A percentile compares a stretch with the other conserved stretches of the same genome.
phyloP scores from a whole-genome alignment of 2,329 filamentous ascomycete species.

The Paecilomyces sp. region DNA sequence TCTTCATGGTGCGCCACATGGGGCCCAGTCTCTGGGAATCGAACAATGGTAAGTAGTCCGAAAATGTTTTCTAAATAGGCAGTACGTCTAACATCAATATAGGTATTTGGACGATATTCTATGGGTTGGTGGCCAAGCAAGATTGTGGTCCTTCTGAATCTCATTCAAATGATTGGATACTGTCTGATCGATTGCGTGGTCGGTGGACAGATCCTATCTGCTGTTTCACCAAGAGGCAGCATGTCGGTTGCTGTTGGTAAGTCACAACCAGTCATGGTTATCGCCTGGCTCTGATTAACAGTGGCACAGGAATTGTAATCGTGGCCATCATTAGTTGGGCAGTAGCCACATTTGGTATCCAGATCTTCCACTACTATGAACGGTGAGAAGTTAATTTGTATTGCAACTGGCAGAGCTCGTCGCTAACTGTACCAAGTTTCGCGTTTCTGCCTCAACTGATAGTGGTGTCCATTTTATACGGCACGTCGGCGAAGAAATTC shows the following conservation, averaged over 20 bases:
- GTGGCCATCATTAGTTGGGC: conserved; percentile 56
- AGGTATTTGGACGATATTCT: conserved; percentile 52
- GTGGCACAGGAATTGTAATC: conserved; percentile 48
- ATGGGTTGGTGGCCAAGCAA: conserved; percentile 63
- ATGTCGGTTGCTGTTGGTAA: conserved; percentile 57
- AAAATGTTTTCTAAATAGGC: too few relatives aligned
- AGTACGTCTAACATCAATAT: not conserved
- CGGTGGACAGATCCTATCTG: conserved; percentile 61
- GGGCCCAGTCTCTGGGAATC: conserved; percentile 54
- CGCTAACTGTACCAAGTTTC: conserved; percentile 35
- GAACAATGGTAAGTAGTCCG: conserved; percentile 46
- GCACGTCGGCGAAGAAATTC: conserved; percentile 54
- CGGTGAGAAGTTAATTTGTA: conserved; percentile 31
- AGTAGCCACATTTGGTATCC: conserved; percentile 62
- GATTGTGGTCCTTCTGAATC: conserved; percentile 55
- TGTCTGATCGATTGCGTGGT: conserved; percentile 58
- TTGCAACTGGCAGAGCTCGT: not conserved
- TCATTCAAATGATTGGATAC: conserved; percentile 57
- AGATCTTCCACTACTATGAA: conserved; percentile 62
- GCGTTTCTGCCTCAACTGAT: conserved; percentile 59
- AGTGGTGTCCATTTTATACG: conserved; percentile 55
- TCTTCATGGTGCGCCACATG: conserved; percentile 57
- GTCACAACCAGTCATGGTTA: conserved; percentile 4
- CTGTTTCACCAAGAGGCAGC: conserved; percentile 51
- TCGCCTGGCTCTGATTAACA: not conserved